Evolutionary conservation across 257 asterid species (phyloP).

Genomic region (Thymus quinquecostatus): DNA sequence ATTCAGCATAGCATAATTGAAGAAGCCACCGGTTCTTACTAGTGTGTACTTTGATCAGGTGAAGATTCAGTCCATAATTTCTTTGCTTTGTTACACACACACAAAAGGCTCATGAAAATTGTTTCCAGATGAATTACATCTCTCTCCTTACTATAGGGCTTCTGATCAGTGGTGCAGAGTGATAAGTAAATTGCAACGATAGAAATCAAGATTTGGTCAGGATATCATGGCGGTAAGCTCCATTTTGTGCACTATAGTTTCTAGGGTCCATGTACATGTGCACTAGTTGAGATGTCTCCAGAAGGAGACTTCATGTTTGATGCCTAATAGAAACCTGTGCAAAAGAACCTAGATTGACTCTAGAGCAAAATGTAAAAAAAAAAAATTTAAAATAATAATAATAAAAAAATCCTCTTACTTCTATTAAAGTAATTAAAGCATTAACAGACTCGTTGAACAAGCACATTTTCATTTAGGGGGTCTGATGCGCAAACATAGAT

Average conservation of each 20-base stretch:
- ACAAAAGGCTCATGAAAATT: slow-evolving; percentile 28
- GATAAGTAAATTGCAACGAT: slow-evolving; percentile 33
- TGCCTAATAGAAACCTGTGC: slow-evolving; percentile 41
- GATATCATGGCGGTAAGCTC: slow-evolving; percentile 23
- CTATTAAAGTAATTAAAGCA: background rate
- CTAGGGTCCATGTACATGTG: too few species aligned
- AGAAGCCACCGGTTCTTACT: slow-evolving; percentile 39
- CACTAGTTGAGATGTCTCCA: too few species aligned
- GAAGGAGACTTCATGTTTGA: slow-evolving; percentile 7
- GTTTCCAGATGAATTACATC: slow-evolving; percentile 44
- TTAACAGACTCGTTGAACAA: too few species aligned
- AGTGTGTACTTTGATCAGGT: slow-evolving; percentile 42
- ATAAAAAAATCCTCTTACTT: background rate
- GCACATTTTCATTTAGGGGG: too few species aligned
- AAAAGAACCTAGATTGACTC: background rate
- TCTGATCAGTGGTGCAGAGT: slow-evolving; percentile 20
- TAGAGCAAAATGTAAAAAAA: background rate
- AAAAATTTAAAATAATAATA: too few species aligned
- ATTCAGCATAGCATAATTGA: slow-evolving; percentile 31
- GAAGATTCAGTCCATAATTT: slow-evolving; percentile 14
- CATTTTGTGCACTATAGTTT: background rate
- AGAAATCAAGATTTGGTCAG: slow-evolving; percentile 21
- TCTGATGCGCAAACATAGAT: too few species aligned
- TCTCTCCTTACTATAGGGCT: slow-evolving; percentile 44
- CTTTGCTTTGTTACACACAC: slow-evolving; percentile 29